A percentile compares a stretch with the other conserved stretches of the same genome.
These are phyloP conservation scores for Sicyos baderoa DNA, from an alignment of 306 rosid species.

Conservation along the genomic window DNA sequence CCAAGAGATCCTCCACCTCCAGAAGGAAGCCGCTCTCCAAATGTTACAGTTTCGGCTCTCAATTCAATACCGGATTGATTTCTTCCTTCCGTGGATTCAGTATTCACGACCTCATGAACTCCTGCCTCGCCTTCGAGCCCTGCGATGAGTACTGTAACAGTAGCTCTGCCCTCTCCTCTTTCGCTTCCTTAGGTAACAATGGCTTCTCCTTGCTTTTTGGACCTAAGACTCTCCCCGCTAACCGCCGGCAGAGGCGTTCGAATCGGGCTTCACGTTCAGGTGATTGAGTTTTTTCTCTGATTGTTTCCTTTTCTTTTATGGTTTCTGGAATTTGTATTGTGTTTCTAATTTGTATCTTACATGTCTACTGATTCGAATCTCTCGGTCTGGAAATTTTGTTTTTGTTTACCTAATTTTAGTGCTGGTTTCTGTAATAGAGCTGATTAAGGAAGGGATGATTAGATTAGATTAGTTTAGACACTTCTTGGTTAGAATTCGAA, in stretches of 20 bases:
- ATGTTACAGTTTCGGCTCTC: constrained; percentile 26
- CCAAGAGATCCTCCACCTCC: constrained; percentile 30
- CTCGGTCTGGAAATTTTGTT: background rate
- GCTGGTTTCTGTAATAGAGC: background rate
- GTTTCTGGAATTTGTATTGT: background rate
- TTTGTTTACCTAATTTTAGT: constrained; percentile 6
- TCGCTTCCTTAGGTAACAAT: constrained; percentile 36
- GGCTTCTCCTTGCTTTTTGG: constrained; percentile 43
- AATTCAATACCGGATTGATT: constrained; percentile 33
- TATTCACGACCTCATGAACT: constrained; percentile 25
- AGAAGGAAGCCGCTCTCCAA: constrained; percentile 33
- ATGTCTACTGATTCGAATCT: background rate
- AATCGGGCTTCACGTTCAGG: constrained; percentile 43
- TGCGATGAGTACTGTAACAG: constrained; percentile 49
- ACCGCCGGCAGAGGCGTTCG: constrained; percentile 43
- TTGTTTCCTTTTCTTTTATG: background rate
- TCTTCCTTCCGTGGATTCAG: constrained; percentile 59
- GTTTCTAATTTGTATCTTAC: background rate
- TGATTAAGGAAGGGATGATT: background rate
- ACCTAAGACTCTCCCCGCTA: constrained; percentile 37
- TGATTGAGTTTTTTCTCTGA: constrained; percentile 7
- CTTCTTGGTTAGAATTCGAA: background rate
- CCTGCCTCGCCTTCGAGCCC: constrained; percentile 55
- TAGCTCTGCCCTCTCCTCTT: constrained; percentile 30
- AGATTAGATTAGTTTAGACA: background rate